phyloP scores from a whole-genome alignment of 192 early-diverging fungal species.

The Coemansia furcata region DNA sequence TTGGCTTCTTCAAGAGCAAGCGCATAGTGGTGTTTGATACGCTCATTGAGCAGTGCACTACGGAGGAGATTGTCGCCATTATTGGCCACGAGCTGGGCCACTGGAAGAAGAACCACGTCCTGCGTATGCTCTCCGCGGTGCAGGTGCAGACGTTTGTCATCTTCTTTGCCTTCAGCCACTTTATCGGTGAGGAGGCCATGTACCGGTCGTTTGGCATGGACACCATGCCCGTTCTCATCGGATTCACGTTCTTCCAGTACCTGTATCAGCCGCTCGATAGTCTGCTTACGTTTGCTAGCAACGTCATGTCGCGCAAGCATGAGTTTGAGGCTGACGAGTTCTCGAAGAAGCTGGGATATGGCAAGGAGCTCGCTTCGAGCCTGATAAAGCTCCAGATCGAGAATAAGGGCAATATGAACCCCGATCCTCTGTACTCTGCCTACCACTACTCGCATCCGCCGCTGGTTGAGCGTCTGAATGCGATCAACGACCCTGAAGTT shows the following conservation, averaged over 20 bases:
- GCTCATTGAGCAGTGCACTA: constrained; percentile 75
- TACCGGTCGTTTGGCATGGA: constrained; percentile 87
- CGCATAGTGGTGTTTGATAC: constrained; percentile 96
- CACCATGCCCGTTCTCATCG: constrained; percentile 76
- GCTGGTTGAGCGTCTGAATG: constrained; percentile 80
- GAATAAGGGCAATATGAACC: constrained; percentile 84
- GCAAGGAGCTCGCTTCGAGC: constrained; percentile 64
- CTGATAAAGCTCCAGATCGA: constrained; percentile 89
- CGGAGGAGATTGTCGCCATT: constrained; percentile 89
- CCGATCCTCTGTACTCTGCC: constrained; percentile 84
- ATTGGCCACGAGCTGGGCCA: constrained; percentile 97
- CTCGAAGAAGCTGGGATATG: constrained; percentile 82
- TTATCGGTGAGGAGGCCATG: constrained; percentile 69
- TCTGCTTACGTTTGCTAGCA: constrained; percentile 70
- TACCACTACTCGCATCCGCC: constrained; percentile 92
- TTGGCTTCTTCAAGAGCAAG: constrained; percentile 95
- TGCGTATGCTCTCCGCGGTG: constrained; percentile 67
- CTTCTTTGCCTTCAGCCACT: constrained; percentile 75
- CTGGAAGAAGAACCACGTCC: constrained; percentile 84
- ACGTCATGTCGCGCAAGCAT: constrained; percentile 77
- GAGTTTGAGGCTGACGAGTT: constrained; percentile 95
- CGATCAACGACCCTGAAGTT: constrained; percentile 53
- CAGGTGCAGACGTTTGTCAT: constrained; percentile 76
- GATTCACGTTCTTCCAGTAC: constrained; percentile 88
- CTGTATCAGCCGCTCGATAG: constrained; percentile 79